Conservation (phyloP, 2,329 filamentous ascomycete species). For the Sporothrix schenckii region DNA sequence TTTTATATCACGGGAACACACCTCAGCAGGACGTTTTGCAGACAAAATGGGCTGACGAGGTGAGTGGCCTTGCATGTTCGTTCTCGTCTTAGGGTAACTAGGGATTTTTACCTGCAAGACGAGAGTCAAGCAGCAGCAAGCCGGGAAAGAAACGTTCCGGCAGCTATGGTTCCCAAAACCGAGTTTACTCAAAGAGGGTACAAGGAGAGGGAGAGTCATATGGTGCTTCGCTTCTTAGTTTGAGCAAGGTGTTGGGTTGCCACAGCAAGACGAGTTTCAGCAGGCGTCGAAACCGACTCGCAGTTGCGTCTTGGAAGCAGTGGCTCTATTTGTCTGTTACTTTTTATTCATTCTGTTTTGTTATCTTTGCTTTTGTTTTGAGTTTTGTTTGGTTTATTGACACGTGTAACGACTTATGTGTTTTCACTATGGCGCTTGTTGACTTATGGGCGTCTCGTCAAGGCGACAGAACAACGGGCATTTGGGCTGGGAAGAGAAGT, state of each 20-base stretch:
- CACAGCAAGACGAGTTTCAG: background rate
- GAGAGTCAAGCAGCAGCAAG: background rate
- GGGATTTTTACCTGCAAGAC: constrained; percentile 18
- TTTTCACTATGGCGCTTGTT: constrained; percentile 3
- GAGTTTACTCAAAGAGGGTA: background rate
- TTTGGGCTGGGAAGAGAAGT: background rate
- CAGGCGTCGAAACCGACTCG: background rate
- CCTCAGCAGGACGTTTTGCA: background rate
- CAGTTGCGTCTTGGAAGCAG: background rate
- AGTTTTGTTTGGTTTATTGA: background rate
- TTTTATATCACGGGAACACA: background rate
- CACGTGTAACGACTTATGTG: constrained; percentile 10
- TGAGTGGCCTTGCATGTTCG: background rate
- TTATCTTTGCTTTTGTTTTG: background rate
- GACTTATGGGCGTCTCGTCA: background rate
- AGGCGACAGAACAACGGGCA: background rate
- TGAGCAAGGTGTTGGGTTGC: background rate
- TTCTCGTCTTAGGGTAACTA: constrained; percentile 11
- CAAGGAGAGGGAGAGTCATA: background rate
- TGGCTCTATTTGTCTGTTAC: background rate
- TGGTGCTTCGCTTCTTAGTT: background rate
- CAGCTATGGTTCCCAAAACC: background rate
- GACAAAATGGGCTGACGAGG: too few species aligned
- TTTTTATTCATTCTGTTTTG: background rate
- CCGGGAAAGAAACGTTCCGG: constrained; percentile 13